These are phyloP conservation scores for Tilletiaria anomala DNA, from an alignment of 1,284 basidiomycete species.

Conservation along the genomic window DNA sequence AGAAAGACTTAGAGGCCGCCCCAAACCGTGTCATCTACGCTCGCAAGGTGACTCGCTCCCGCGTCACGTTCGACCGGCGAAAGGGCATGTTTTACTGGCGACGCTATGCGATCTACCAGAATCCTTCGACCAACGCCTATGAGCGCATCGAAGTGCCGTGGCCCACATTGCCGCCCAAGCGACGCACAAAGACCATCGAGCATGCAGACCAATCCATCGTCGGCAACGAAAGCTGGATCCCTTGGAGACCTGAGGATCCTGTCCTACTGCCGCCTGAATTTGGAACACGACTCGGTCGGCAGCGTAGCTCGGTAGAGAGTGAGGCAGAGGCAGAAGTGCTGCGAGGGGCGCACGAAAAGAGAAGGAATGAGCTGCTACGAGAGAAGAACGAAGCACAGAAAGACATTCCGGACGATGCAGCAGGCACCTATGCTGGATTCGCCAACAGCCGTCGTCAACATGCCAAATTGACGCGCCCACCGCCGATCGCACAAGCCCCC, in stretches of 20 bases:
- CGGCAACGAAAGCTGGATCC: conserved; percentile 27
- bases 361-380: conserved; percentile 1
- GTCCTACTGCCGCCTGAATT: conserved; percentile 14
- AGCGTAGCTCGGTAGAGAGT: conserved; percentile 13
- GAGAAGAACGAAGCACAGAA: conserved; percentile 4
- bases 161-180: conserved; percentile 20
- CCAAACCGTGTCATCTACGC: background rate
- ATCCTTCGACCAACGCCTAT: conserved; percentile 4
- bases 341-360: conserved; percentile 3
- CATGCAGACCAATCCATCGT: conserved; percentile 6
- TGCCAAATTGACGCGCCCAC: conserved; percentile 10
- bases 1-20: background rate
- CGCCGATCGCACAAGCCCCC: conserved; percentile 31
- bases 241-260: conserved; percentile 34
- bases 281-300: conserved; percentile 1
- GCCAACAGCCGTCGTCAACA: background rate
- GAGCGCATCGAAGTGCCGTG: conserved; percentile 33
- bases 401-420: conserved; percentile 10
- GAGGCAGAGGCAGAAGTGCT: conserved; percentile 12
- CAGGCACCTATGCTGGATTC: conserved; percentile 10
- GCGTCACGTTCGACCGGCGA: conserved; percentile 18
- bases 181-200: background rate
- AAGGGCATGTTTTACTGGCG: conserved; percentile 30
- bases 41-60: conserved; percentile 6
- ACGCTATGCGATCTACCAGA: conserved; percentile 28